Percentiles rank a stretch among this genome's conserved stretches.
Evolutionary conservation across 805 yeast genomes (phyloP).

Genomic region (Komagataella populi): DNA sequence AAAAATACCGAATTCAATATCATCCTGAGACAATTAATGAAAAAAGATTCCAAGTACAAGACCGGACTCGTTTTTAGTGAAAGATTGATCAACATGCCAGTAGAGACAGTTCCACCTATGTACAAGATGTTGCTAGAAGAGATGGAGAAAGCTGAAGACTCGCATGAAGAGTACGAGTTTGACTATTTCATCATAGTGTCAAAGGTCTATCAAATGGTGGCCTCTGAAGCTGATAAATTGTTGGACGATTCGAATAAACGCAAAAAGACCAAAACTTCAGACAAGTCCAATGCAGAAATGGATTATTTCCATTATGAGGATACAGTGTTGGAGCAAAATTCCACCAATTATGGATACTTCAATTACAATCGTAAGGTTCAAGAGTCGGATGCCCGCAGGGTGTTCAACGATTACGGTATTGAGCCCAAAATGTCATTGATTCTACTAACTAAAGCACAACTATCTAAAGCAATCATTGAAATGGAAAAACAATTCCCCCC

Average conservation of each 20-base stretch:
- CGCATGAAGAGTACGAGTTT: slow-evolving; percentile 35
- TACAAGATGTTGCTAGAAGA: slow-evolving; percentile 76
- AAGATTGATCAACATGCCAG: slow-evolving; percentile 92
- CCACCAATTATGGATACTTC: slow-evolving; percentile 37
- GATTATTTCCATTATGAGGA: slow-evolving; percentile 89
- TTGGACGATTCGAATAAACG: slow-evolving; percentile 42
- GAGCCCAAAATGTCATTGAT: slow-evolving; percentile 56
- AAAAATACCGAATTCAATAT: slow-evolving; percentile 47
- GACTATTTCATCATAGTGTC: slow-evolving; percentile 44
- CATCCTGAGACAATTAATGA: slow-evolving; percentile 45
- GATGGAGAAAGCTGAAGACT: slow-evolving; percentile 37
- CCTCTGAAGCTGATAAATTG: slow-evolving; percentile 36
- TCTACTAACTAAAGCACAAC: slow-evolving; percentile 36
- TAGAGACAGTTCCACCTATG: slow-evolving; percentile 90
- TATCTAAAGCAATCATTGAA: slow-evolving; percentile 44
- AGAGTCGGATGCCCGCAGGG: slow-evolving; percentile 65
- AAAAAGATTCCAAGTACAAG: slow-evolving; percentile 28
- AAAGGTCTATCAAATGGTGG: slow-evolving; percentile 38
- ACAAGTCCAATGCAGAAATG: slow-evolving; percentile 16
- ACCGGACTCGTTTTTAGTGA: slow-evolving; percentile 75
- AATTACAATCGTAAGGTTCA: slow-evolving; percentile 40
- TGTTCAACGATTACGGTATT: slow-evolving; percentile 68
- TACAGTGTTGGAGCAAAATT: slow-evolving; percentile 52
- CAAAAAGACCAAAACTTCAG: slow-evolving; percentile 20
- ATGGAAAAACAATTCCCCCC: slow-evolving; percentile 52